phyloP scores from a whole-genome alignment of 768 basidiomycete species.

The Boletales sp. region DNA sequence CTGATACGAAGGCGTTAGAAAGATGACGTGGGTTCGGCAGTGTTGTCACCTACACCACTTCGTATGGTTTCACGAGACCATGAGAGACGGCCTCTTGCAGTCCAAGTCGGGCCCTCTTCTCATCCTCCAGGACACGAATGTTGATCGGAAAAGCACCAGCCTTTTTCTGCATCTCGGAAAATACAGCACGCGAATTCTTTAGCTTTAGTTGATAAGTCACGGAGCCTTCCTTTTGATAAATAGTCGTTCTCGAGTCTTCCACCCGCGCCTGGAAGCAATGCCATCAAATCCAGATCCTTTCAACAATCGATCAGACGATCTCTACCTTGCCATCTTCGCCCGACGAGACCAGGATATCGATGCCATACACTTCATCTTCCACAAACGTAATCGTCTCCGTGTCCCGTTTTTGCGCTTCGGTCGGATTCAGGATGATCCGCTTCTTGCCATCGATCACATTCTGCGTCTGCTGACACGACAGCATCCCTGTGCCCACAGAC shows the following conservation, averaged over 20 bases:
- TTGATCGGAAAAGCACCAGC: conserved; percentile 98
- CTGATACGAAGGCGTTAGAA: conserved; percentile 33
- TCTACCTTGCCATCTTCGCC: conserved; percentile 86
- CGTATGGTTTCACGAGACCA: conserved; percentile 89
- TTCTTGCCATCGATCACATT: conserved; percentile 97
- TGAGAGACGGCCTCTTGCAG: conserved; percentile 96
- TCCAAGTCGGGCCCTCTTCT: conserved; percentile 93
- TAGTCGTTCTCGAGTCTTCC: conserved; percentile 86
- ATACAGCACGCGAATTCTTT: conserved; percentile 95
- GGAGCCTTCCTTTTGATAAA: conserved; percentile 85
- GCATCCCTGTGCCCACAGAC: conserved; percentile 60
- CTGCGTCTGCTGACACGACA: conserved; percentile 92
- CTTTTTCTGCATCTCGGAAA: conserved; percentile 97
- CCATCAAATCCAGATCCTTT: neutral
- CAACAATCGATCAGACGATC: neutral
- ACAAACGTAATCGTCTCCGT: conserved; percentile 83
- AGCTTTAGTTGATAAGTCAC: conserved; percentile 96
- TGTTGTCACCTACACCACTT: conserved; percentile 69
- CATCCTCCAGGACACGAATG: conserved; percentile 89
- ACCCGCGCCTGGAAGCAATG: conserved; percentile 66
- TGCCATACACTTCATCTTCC: conserved; percentile 92
- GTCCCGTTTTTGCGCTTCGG: conserved; percentile 78
- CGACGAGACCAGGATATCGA: conserved; percentile 87
- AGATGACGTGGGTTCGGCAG: neutral
- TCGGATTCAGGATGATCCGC: conserved; percentile 88